These are phyloP conservation scores for Phytophthora lateralis DNA, from an alignment of 352 stramenopile genomes.

Conservation along the genomic window DNA sequence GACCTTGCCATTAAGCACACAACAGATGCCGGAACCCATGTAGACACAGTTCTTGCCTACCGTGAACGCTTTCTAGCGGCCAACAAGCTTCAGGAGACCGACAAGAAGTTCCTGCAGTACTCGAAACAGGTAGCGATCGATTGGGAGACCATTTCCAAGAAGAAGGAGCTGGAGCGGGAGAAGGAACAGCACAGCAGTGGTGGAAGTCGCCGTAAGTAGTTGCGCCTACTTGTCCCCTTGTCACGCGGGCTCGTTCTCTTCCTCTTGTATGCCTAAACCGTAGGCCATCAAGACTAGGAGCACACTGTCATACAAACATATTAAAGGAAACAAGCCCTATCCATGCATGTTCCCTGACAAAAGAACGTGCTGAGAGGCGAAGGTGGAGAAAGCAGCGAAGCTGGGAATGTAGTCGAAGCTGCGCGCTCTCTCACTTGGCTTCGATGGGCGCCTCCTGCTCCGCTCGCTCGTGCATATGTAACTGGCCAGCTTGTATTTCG, in stretches of 20 bases:
- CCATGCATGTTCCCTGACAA: constrained; percentile 40
- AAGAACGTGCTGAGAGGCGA: constrained; percentile 17
- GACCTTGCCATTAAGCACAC: constrained; percentile 92
- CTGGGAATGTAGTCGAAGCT: constrained; percentile 9
- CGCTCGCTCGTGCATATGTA: constrained; percentile 19
- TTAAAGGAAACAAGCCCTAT: constrained; percentile 30
- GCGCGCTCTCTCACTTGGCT: constrained; percentile 7
- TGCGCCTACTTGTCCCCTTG: background rate
- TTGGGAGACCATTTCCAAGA: constrained; percentile 89
- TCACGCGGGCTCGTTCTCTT: background rate
- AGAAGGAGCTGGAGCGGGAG: constrained; percentile 90
- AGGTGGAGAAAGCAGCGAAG: constrained; percentile 8
- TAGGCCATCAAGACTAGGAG: constrained; percentile 18
- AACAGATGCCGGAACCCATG: constrained; percentile 79
- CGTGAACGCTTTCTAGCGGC: constrained; percentile 86
- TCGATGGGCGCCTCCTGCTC: constrained; percentile 19
- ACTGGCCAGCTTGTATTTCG: constrained; percentile 28
- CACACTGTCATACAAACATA: constrained; percentile 33
- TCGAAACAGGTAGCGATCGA: constrained; percentile 86
- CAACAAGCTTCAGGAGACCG: constrained; percentile 88
- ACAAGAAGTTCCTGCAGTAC: constrained; percentile 90
- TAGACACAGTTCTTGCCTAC: constrained; percentile 92
- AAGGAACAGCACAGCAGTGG: constrained; percentile 60
- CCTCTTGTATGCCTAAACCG: constrained; percentile 13
- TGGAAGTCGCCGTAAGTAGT: constrained; percentile 62